Evolutionary conservation across 139 green algal species (phyloP).

Genomic region (Tetraselmis chui): DNA sequence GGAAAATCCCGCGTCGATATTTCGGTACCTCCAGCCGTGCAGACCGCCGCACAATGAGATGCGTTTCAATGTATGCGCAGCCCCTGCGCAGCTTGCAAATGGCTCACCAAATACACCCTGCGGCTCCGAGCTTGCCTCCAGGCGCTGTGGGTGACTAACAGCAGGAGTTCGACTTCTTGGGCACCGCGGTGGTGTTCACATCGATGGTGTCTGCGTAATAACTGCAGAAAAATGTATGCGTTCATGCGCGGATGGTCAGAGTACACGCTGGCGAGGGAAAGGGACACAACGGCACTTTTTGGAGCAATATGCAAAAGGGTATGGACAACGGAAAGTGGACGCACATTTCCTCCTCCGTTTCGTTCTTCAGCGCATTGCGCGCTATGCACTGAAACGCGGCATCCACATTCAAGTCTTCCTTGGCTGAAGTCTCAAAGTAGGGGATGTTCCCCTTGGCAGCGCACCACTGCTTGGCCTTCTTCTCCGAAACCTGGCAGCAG

Average conservation of each 20-base stretch:
- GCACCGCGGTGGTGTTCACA: constrained; percentile 58
- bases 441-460: constrained; percentile 83
- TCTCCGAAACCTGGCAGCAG: constrained; percentile 72
- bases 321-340: constrained; percentile 15
- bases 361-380: constrained; percentile 83
- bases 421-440: constrained; percentile 91
- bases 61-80: no score
- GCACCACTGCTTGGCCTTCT: constrained; percentile 92
- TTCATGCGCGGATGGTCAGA: background rate
- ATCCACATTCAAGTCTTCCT: constrained; percentile 92
- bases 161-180: constrained; percentile 52
- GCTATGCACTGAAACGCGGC: constrained; percentile 86
- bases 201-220: constrained; percentile 91
- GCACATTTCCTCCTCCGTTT: constrained; percentile 88
- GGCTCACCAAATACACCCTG: no score
- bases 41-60: no score
- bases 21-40: no score
- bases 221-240: constrained; percentile 21
- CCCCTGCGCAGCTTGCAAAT: no score
- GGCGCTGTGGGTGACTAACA: no score
- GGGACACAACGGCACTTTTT: constrained; percentile 1
- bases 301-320: background rate
- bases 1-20: no score
- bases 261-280: background rate
- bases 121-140: no score